phyloP scores from a whole-genome alignment of 2,329 filamentous ascomycete genomes.

The Claviceps fusiformis region DNA sequence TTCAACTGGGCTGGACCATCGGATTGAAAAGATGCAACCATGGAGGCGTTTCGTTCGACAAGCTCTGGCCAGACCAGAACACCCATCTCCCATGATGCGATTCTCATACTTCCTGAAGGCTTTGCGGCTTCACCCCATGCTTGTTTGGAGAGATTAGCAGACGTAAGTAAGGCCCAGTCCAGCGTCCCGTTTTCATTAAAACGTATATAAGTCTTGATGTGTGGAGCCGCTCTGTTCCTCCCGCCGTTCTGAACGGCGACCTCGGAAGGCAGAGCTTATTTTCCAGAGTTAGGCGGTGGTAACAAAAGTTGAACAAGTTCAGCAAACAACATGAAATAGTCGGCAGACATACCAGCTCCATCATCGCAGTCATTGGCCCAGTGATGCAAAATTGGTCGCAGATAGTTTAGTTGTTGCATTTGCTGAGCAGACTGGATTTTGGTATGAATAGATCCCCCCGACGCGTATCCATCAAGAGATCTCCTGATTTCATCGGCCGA shows the following conservation, averaged over 20 bases:
- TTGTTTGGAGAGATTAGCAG: conserved; percentile 83
- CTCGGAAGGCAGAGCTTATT: conserved; percentile 17
- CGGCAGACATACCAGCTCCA: conserved; percentile 14
- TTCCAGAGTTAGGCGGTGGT: not conserved
- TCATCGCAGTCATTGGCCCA: conserved; percentile 52
- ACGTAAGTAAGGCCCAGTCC: conserved; percentile 78
- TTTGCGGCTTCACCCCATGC: conserved; percentile 64
- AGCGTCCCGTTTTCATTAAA: conserved; percentile 40
- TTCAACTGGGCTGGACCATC: conserved; percentile 33
- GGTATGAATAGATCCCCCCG: conserved; percentile 70
- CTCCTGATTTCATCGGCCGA: conserved; percentile 64
- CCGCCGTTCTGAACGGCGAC: conserved; percentile 34
- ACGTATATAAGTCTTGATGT: conserved; percentile 80
- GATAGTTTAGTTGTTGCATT: conserved; percentile 57
- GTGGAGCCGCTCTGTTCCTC: conserved; percentile 59
- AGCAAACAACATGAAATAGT: not conserved
- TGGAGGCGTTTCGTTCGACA: conserved; percentile 34
- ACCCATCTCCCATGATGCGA: conserved; percentile 74
- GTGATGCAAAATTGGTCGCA: conserved; percentile 57
- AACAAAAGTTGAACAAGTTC: not conserved
- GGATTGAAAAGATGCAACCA: conserved; percentile 55
- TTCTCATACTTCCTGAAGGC: conserved; percentile 45
- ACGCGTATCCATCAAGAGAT: conserved; percentile 64
- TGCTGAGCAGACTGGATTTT: conserved; percentile 60
- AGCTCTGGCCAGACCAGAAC: conserved; percentile 69